A percentile compares a stretch with the other conserved stretches of the same genome.
phyloP scores from a whole-genome alignment of 192 early-diverging fungal genomes.

The Pecoramyces ruminantium region DNA sequence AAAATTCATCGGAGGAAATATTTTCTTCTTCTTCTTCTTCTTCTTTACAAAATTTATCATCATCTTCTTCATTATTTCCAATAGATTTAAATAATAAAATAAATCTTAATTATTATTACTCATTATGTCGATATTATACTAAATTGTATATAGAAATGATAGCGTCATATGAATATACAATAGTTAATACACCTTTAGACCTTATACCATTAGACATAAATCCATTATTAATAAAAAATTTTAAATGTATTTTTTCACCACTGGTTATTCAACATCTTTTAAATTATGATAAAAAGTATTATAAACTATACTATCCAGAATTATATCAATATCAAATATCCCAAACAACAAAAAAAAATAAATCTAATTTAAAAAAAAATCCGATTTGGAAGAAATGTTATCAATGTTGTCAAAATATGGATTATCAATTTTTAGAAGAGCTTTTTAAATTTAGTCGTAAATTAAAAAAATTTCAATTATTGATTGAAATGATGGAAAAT shows the following conservation, averaged over 20 bases:
- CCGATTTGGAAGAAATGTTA: not conserved
- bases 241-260: not conserved
- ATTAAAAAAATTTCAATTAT: not conserved
- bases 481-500: not conserved
- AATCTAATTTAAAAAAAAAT: not conserved
- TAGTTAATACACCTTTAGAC: not conserved
- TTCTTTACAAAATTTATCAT: no score
- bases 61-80: no score
- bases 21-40: no score
- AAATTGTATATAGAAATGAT: not conserved
- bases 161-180: not conserved
- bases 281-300: not conserved
- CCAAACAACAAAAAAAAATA: not conserved
- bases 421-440: not conserved
- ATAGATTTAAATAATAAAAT: not conserved
- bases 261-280: not conserved
- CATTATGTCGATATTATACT: not conserved
- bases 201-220: not conserved
- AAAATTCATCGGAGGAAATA: not conserved
- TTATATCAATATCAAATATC: not conserved
- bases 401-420: not conserved
- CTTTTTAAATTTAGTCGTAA: not conserved
- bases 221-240: not conserved
- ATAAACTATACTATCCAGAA: not conserved
- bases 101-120: not conserved